Conservation (phyloP, 805 yeast genomes). For the Yamadazyma paraphyllophila region DNA sequence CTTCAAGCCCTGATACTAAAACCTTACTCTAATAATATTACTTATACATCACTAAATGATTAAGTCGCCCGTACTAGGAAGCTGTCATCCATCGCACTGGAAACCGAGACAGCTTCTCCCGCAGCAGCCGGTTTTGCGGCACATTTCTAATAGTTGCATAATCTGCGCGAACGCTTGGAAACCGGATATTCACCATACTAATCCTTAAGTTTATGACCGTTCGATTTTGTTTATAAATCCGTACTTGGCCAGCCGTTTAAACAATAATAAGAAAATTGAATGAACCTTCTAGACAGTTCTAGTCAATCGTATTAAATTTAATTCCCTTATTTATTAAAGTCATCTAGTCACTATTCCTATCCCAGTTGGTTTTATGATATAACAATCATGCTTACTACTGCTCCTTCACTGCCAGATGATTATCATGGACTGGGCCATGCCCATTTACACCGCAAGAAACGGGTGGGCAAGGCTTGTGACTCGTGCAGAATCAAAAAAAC, state of each 20-base stretch:
- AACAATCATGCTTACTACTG: not conserved
- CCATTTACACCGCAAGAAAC: constrained; percentile 37
- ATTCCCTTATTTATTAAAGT: not conserved
- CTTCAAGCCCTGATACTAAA: too few species aligned
- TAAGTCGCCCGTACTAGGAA: too few species aligned
- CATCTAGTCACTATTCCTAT: not conserved
- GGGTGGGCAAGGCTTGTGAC: constrained; percentile 67
- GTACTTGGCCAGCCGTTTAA: constrained; percentile 1
- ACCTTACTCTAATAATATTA: too few species aligned
- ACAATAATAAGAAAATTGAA: not conserved
- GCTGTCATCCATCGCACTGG: not conserved
- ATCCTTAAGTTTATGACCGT: not conserved
- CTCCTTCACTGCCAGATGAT: constrained; percentile 14
- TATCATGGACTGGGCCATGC: constrained; percentile 5
- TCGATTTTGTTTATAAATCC: not conserved
- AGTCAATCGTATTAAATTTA: not conserved
- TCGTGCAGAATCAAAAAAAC: constrained; percentile 62
- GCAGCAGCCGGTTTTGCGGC: constrained; percentile 1
- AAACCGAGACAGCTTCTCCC: not conserved
- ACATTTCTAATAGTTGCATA: not conserved
- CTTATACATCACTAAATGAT: too few species aligned
- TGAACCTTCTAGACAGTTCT: not conserved
- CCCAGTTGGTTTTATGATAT: not conserved
- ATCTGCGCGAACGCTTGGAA: not conserved
- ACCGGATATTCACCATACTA: not conserved